Evolutionary conservation across 345 rosid genomes (phyloP), one percentile per base, ranked within the genome.

Genomic region (Heritiera littoralis): DNA sequence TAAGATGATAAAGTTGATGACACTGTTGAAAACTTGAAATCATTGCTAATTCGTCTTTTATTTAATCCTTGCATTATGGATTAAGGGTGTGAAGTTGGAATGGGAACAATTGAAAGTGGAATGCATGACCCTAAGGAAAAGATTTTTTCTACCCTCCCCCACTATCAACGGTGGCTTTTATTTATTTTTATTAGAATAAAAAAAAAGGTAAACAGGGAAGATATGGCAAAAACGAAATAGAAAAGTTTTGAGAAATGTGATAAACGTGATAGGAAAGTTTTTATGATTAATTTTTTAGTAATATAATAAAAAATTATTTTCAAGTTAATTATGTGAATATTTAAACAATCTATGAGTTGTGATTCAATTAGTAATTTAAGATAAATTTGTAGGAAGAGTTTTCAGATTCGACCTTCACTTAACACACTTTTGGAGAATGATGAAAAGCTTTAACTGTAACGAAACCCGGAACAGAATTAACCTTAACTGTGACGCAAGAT

Each of bases 61-160:
- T 60, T 66, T 40, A 15, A 66, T 66, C 49, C 71, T 40, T 40
- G 18, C 49, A 40, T 66, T 7, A 9, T 15, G 28, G 49, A 18
- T 18, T 41, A n/a, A n/a, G 13, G 51, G 1, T 66, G 72, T 46
- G 40, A 48, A 48, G 14, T 46, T 46, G 45, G 75, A 32, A 32
- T 9, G 30, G 28, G 17, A 35, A 15, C 48, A 52, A 72, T 17
- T 18, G 63, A 72, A 71, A 52, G 61, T 32, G 75, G 75, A 71
- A 23, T 69, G 56, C 56, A 48, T 28, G 74, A 11, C 56, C n/a
- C n/a, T 23, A 23, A 23, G 28, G 3, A 71, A 7, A 51, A 7
- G 14, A 15, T 28, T 28, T 71, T 70, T 63, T 32, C 43, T 15
- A 71, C 43, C 75, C 40, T 71, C 75, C 10, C 28, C 75, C 55